Percentiles rank a stretch among this genome's conserved stretches.
Conservation (phyloP, 2,329 filamentous ascomycete species). For the Zopfia rhizophila region DNA sequence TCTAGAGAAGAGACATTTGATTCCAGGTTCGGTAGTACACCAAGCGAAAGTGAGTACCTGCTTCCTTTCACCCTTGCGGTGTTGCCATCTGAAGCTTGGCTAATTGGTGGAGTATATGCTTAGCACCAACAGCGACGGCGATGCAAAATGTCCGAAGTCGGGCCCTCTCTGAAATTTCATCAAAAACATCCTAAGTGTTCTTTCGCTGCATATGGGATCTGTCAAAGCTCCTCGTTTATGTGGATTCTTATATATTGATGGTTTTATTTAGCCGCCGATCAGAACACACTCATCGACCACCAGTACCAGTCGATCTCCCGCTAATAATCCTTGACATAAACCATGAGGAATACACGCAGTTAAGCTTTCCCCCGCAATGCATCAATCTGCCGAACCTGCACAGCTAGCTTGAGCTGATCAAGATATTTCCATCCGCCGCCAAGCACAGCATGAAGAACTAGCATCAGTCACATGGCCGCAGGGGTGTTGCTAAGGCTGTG, state of each 20-base stretch:
- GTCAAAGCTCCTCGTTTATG: constrained; percentile 19
- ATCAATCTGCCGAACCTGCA: constrained; percentile 39
- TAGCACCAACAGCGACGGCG: constrained; percentile 9
- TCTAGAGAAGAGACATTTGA: neutral
- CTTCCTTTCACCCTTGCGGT: constrained; percentile 13
- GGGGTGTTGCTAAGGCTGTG: no score
- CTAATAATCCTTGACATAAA: constrained; percentile 20
- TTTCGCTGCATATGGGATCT: constrained; percentile 12
- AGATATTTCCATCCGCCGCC: constrained; percentile 12
- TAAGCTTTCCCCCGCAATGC: constrained; percentile 46
- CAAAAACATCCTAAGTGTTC: constrained; percentile 12
- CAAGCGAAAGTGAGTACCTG: constrained; percentile 12
- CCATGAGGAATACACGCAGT: constrained; percentile 26
- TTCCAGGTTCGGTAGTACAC: neutral
- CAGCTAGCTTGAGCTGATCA: constrained; percentile 23
- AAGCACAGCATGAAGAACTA: constrained; percentile 4
- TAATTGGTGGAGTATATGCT: constrained; percentile 25
- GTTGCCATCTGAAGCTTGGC: constrained; percentile 12
- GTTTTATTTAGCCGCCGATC: constrained; percentile 39
- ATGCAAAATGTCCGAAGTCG: constrained; percentile 19
- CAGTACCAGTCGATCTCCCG: constrained; percentile 28
- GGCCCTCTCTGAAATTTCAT: constrained; percentile 14
- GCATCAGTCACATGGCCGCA: neutral
- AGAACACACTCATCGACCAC: constrained; percentile 29
- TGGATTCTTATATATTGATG: constrained; percentile 29